Conservation (phyloP, 345 rosid species). For the Eucalyptus cloeziana region DNA sequence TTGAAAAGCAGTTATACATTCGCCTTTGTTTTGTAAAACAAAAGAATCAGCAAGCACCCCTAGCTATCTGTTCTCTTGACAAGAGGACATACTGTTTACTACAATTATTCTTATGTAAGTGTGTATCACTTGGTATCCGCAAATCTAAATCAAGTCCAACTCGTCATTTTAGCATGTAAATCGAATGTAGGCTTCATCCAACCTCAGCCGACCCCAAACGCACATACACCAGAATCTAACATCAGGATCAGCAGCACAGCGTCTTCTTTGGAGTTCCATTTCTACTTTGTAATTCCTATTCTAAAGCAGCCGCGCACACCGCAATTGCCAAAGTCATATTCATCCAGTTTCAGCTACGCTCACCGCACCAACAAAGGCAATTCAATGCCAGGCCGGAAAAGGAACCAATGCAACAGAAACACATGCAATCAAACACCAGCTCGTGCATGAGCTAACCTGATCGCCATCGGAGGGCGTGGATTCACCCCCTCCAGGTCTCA, state of each 20-base stretch:
- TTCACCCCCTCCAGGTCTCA: slow-evolving; percentile 89
- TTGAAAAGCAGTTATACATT: background rate
- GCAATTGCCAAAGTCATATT: background rate
- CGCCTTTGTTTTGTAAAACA: background rate
- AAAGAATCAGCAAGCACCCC: background rate
- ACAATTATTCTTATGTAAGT: background rate
- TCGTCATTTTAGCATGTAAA: background rate
- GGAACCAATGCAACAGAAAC: background rate
- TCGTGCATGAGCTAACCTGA: slow-evolving; percentile 38
- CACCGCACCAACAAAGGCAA: background rate
- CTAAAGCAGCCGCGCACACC: background rate
- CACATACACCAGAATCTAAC: background rate
- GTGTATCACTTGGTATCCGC: background rate
- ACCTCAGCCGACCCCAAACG: background rate
- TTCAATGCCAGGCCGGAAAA: background rate
- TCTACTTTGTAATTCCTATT: background rate
- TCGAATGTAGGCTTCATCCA: background rate
- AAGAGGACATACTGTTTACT: background rate
- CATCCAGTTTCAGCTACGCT: background rate
- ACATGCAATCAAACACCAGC: background rate
- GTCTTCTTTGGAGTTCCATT: background rate
- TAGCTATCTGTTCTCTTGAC: background rate
- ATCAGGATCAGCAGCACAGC: background rate
- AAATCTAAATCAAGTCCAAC: background rate
- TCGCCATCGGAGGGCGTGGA: slow-evolving; percentile 77